A percentile compares a stretch with the other conserved stretches of the same genome.
phyloP scores from a whole-genome alignment of 345 rosid species.

The Euphorbia tirucalli region DNA sequence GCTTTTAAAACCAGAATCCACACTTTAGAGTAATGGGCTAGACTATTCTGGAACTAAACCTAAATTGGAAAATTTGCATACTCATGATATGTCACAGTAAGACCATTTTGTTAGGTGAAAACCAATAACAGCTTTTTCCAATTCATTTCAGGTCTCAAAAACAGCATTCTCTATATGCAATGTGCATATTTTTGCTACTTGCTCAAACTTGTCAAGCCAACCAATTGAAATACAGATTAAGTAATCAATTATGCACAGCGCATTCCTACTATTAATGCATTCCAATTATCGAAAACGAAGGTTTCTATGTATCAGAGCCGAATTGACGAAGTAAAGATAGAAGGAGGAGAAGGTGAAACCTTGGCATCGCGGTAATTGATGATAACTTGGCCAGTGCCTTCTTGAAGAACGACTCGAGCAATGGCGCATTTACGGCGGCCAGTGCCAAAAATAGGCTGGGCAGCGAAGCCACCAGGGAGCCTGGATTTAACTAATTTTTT shows the following conservation, averaged over 20 bases:
- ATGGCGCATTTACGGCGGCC: conserved; percentile 90
- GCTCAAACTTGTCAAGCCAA: neutral
- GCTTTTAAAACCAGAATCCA: neutral
- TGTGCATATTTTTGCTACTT: neutral
- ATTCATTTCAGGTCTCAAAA: neutral
- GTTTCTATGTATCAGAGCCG: neutral
- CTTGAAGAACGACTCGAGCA: conserved; percentile 91
- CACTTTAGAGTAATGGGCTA: neutral
- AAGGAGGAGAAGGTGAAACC: conserved; percentile 32
- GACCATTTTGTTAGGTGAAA: neutral
- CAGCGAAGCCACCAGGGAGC: conserved; percentile 91
- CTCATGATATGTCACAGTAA: neutral
- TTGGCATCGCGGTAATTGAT: conserved; percentile 87
- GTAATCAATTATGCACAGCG: no score
- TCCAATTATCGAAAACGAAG: no score
- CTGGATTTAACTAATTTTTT: conserved; percentile 75
- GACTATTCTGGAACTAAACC: neutral
- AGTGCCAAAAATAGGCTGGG: conserved; percentile 79
- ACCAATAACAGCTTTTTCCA: neutral
- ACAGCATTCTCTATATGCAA: neutral
- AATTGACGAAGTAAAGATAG: neutral
- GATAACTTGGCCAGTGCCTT: conserved; percentile 79
- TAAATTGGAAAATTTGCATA: neutral
- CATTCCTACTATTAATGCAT: no score
- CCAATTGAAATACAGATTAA: neutral